Base-by-base conservation (phyloP, 2,329 filamentous ascomycete species). In the Cadophora gregata region DNA sequence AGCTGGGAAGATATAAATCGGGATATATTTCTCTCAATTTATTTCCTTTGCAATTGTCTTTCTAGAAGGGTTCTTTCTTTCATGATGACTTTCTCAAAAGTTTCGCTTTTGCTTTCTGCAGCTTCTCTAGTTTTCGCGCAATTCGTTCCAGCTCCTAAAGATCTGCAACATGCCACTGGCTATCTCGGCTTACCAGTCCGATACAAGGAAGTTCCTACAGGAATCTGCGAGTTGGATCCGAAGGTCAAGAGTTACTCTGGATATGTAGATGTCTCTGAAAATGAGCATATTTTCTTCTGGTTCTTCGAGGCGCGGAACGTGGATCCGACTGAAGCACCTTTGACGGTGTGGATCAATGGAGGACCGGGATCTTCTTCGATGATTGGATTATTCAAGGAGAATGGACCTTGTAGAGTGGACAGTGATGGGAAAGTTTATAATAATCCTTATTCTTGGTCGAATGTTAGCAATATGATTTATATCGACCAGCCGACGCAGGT, bases 261-360 rank as follows among this genome's bases (percentile, higher is more conserved):
- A 8, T 82, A 81, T 70, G 80, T 78, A 31, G 80, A 82, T 72
- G 78, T 82, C 4, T 75, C 72, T 1, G 75, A 76, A 61, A 70
- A 79, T 65, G 68, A 80, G 67, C 80, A 81, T 71, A 78, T 81
- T 45, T 82, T 82, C 75, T 75, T 74, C 65, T 72, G 80, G 80
- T 82, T 82, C 68, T 79, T 82, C 71, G 80, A 82, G 67, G 75
- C 80, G 0, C 74, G 81, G 29, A 80, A 84, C 64, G 76, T 77
- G 27, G 80, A 82, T 69, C 81, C 86, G 1, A 71, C 75, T 74
- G 83, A 66, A 77, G 80, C 69, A 77, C 83, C 81, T 12, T 73
- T 88, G 55, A 85, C 86, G 1, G 84, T 90, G 67, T 90, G 86
- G 86, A 82, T 91, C 68, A 90, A 89, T 75, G 88, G 89, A 42